Evolutionary conservation across 768 basidiomycete genomes (phyloP).

Genomic region (Russula sp.): DNA sequence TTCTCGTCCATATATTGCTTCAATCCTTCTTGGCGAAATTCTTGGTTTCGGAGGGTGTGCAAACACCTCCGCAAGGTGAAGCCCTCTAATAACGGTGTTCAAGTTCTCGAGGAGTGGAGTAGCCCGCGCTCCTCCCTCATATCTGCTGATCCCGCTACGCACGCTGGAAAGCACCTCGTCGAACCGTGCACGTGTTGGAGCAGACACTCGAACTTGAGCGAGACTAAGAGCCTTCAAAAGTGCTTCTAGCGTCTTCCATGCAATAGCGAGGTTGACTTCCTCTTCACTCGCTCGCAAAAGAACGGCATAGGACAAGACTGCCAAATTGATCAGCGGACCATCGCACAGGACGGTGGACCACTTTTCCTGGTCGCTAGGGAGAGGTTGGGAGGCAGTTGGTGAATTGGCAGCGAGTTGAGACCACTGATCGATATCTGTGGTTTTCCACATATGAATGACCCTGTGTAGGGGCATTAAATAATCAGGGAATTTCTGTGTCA

Average conservation of each 20-base stretch:
- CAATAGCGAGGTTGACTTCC: neutral
- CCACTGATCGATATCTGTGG: neutral
- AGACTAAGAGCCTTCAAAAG: neutral
- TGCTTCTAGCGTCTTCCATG: neutral
- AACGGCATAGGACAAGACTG: neutral
- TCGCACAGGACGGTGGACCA: neutral
- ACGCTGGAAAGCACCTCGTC: neutral
- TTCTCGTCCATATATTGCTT: conserved; percentile 1
- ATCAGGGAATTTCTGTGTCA: neutral
- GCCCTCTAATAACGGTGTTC: neutral
- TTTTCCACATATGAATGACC: neutral
- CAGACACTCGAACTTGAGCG: neutral
- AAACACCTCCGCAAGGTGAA: neutral
- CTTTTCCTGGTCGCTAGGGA: neutral
- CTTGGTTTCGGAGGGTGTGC: neutral
- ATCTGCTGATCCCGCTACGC: too few species aligned
- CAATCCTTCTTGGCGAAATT: neutral
- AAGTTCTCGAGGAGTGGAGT: neutral
- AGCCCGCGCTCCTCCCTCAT: neutral
- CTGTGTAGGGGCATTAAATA: neutral
- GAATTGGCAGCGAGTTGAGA: neutral
- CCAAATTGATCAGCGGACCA: conserved; percentile 9
- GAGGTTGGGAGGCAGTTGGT: neutral
- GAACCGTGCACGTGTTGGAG: neutral
- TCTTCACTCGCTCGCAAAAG: neutral